phyloP scores from a whole-genome alignment of 495 filamentous ascomycete species.

The Trichoderma orchidacearum region DNA sequence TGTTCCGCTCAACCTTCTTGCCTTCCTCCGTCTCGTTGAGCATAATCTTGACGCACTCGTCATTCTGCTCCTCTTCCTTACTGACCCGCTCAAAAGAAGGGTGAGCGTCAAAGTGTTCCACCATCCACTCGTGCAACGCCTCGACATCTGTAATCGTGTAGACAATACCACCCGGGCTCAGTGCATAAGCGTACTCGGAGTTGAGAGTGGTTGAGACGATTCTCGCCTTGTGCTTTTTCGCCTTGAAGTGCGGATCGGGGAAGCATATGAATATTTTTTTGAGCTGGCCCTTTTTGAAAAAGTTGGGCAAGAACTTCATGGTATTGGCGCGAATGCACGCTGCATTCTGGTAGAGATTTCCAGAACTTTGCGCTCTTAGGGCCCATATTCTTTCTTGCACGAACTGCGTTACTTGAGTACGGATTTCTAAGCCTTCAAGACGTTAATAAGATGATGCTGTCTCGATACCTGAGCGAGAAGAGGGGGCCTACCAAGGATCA shows the following conservation, averaged over 20 bases:
- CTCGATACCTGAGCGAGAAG: background rate
- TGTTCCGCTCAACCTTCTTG: constrained; percentile 89
- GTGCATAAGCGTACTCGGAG: constrained; percentile 83
- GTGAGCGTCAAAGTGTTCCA: constrained; percentile 64
- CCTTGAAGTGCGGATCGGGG: constrained; percentile 96
- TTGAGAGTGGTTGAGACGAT: constrained; percentile 82
- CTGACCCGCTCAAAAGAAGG: constrained; percentile 50
- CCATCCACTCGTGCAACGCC: constrained; percentile 87
- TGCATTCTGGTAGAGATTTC: constrained; percentile 65
- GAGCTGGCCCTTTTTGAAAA: constrained; percentile 67
- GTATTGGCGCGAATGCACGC: constrained; percentile 79
- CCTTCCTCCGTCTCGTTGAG: constrained; percentile 83
- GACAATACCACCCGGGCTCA: constrained; percentile 69
- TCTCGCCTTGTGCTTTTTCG: constrained; percentile 87
- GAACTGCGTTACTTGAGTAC: constrained; percentile 75
- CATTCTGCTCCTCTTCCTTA: constrained; percentile 52
- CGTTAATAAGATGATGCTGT: background rate
- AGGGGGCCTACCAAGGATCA: constrained; percentile 53
- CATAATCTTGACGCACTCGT: constrained; percentile 74
- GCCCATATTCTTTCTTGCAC: constrained; percentile 75
- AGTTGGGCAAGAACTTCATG: constrained; percentile 98
- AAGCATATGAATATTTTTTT: constrained; percentile 94
- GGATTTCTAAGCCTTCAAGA: constrained; percentile 65
- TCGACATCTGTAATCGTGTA: constrained; percentile 98
- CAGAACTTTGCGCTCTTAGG: constrained; percentile 51